Conservation (phyloP, 495 filamentous ascomycete genomes). For the Neurospora sp. region DNA sequence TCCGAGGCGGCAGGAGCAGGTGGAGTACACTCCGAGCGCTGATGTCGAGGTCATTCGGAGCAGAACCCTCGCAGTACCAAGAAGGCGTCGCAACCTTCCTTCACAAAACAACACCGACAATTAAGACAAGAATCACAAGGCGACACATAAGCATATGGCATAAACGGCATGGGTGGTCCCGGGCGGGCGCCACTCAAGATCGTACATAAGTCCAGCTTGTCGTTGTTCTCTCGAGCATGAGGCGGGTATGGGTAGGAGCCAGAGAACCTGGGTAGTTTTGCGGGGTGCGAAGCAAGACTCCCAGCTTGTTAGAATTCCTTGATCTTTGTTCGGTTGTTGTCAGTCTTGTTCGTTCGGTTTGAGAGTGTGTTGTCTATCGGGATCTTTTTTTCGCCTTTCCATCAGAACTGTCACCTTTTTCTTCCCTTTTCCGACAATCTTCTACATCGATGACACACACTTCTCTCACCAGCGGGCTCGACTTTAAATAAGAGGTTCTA, state of each 20-base stretch:
- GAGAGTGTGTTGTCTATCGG: neutral
- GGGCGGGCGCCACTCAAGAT: neutral
- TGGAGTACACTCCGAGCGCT: neutral
- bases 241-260: neutral
- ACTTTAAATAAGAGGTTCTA: neutral
- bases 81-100: neutral
- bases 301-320: neutral
- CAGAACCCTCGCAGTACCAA: neutral
- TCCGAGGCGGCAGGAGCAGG: neutral
- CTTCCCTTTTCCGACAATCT: neutral
- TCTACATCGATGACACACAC: neutral
- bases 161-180: neutral
- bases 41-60: neutral
- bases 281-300: neutral
- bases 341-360: neutral
- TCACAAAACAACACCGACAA: neutral
- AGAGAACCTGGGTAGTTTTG: neutral
- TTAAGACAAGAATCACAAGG: neutral
- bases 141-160: neutral
- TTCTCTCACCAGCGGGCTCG: neutral
- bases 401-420: neutral
- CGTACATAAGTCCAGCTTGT: neutral
- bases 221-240: neutral
- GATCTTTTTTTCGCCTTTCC: neutral
- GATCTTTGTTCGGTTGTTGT: neutral